Evolutionary conservation across 805 yeast genomes (phyloP), one percentile per base, ranked within the genome.

Genomic region (Starmerella bombicola): DNA sequence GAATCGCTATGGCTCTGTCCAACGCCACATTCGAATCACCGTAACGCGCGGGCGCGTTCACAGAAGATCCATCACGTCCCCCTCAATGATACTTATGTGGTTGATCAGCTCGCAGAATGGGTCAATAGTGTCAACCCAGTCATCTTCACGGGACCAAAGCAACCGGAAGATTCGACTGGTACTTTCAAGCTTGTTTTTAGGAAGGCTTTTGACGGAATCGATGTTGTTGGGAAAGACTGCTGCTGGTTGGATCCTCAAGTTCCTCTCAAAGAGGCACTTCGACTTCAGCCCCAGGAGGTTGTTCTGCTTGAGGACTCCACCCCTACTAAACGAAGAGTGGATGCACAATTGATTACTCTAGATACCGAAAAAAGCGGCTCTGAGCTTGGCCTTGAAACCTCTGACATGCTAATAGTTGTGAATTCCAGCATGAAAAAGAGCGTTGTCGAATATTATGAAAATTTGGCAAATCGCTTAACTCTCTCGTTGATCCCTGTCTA

Each of bases 161-260:
- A 37, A 3, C 43, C 42, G 1, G 19, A n/a, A 10, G 46, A 43
- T 6, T 43, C 34, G 3, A 40, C 38, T 8, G 30, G 34, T 12
- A 16, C 23, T 20, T 23, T 19, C 15, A 6, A 13, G 12, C 33
- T 52, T 19, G 43, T 52, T 2, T 52, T 51, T 25, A 26, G 49
- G 26, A 52, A 52, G 38, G 25, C 22, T 5, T 33, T 33, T 21
- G 22, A 9, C n/a, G 68, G 68, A 38, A 70, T 69, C 9, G 21
- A 13, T 20, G 18, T 20, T 25, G 10, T 26, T 8, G 43, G 43
- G 10, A 17, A 6, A 10, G 35, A 21, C 6, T 43, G 13, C n/a
- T 9, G n/a, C 18, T 40, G 43, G 43, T 16, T 40, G 4, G 28
- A 18, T n/a, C 7, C 10, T 10, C 17, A 24, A 13, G 19, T 17